Conservation (phyloP, 345 rosid genomes). For the Brassica carinata region DNA sequence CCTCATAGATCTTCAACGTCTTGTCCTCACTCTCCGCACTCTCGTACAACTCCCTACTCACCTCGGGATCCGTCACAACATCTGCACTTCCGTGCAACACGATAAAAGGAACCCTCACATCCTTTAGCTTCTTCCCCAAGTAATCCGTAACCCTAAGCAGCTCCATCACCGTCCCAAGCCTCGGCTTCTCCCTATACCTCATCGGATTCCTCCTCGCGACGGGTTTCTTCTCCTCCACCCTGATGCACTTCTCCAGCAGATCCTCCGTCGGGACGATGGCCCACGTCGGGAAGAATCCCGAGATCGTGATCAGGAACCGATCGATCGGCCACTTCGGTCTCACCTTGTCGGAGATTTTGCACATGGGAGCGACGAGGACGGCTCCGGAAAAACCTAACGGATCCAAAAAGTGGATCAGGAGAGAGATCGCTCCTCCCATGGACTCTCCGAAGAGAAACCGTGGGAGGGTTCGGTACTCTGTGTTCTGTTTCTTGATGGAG, state of each 20-base stretch:
- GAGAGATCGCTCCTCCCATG: slow-evolving; percentile 79
- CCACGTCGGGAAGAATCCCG: slow-evolving; percentile 68
- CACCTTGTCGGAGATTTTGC: slow-evolving; percentile 72
- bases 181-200: slow-evolving; percentile 74
- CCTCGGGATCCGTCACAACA: slow-evolving; percentile 78
- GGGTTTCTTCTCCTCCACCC: slow-evolving; percentile 61
- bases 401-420: slow-evolving; percentile 60
- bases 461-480: slow-evolving; percentile 47
- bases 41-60: slow-evolving; percentile 59
- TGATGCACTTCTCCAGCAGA: slow-evolving; percentile 58
- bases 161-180: slow-evolving; percentile 78
- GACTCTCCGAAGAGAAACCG: slow-evolving; percentile 78
- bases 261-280: slow-evolving; percentile 77
- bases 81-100: slow-evolving; percentile 76
- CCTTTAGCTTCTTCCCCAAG: slow-evolving; percentile 49
- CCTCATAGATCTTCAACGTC: slow-evolving; percentile 63
- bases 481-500: slow-evolving; percentile 46
- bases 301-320: slow-evolving; percentile 52
- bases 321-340: slow-evolving; percentile 84
- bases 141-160: slow-evolving; percentile 69
- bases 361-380: slow-evolving; percentile 80
- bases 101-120: slow-evolving; percentile 63
- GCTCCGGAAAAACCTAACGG: slow-evolving; percentile 54
- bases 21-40: slow-evolving; percentile 62
- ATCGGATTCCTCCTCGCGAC: slow-evolving; percentile 62